phyloP scores from a whole-genome alignment of 495 filamentous ascomycete genomes.

The Penicillium mononematosum region DNA sequence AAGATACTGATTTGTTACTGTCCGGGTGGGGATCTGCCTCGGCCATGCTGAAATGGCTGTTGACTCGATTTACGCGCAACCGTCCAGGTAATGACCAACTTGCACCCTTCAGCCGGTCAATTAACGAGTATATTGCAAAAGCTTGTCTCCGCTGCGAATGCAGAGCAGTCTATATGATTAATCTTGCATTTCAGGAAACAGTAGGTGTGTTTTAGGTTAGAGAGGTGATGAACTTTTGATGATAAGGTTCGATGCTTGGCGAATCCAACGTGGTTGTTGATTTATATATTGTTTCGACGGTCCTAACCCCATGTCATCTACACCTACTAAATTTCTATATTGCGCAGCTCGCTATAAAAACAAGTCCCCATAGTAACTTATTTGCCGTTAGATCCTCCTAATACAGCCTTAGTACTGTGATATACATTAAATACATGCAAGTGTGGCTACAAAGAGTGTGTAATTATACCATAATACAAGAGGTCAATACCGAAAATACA shows the following conservation, averaged over 20 bases:
- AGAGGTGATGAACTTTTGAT: not conserved
- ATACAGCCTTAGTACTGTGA: not conserved
- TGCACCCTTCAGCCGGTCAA: not conserved
- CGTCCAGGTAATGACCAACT: not conserved
- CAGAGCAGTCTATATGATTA: not conserved
- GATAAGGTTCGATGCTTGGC: slow-evolving; percentile 8
- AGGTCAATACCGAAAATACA: slow-evolving; percentile 11
- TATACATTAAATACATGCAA: slow-evolving; percentile 9
- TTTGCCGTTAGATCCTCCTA: not conserved
- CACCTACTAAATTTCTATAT: not conserved
- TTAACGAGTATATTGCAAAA: not conserved
- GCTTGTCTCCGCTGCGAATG: no score
- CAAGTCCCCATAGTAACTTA: not conserved
- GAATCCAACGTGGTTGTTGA: not conserved
- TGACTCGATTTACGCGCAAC: not conserved
- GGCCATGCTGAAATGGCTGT: slow-evolving; percentile 11
- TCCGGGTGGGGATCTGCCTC: slow-evolving; percentile 16
- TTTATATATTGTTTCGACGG: not conserved
- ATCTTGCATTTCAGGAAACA: not conserved
- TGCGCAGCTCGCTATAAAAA: not conserved
- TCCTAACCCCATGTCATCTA: not conserved
- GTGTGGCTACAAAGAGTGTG: not conserved
- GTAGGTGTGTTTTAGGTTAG: not conserved
- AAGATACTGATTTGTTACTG: slow-evolving; percentile 50
- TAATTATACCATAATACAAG: not conserved